Conservation (phyloP, 202 grass and related monocot genomes). For the Eragrostis tef region DNA sequence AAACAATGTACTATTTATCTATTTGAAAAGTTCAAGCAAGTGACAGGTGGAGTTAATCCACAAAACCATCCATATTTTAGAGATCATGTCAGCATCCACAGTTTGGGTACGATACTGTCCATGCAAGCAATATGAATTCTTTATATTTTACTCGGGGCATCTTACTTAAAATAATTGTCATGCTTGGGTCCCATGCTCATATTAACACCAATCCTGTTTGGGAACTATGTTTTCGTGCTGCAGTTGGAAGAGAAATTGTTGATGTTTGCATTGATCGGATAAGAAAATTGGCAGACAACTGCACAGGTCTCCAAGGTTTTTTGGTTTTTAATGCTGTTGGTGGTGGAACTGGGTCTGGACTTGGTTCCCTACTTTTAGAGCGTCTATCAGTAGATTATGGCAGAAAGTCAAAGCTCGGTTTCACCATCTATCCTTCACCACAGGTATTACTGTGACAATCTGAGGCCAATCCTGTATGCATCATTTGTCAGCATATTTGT, state of each 20-base stretch:
- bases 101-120: neutral
- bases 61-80: neutral
- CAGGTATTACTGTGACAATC: conserved; percentile 48
- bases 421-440: conserved; percentile 89
- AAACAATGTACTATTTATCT: conserved; percentile 14
- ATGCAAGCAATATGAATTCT: conserved; percentile 3
- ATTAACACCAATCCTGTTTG: conserved; percentile 8
- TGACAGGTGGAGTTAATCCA: conserved; percentile 12
- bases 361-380: conserved; percentile 82
- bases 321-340: conserved; percentile 84
- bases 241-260: conserved; percentile 78
- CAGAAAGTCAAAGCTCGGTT: conserved; percentile 87
- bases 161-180: conserved; percentile 2
- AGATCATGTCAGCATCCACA: neutral
- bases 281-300: conserved; percentile 86
- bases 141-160: neutral
- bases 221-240: conserved; percentile 11
- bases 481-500: neutral
- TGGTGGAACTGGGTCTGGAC: conserved; percentile 78
- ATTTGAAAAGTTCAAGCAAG: conserved; percentile 26
- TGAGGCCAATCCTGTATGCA: neutral
- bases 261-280: conserved; percentile 76
- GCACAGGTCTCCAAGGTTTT: conserved; percentile 85
- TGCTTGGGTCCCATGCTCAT: neutral
- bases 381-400: conserved; percentile 80